Base-by-base conservation (phyloP, 2,329 filamentous ascomycete species). In the Cercospora janseana region DNA sequence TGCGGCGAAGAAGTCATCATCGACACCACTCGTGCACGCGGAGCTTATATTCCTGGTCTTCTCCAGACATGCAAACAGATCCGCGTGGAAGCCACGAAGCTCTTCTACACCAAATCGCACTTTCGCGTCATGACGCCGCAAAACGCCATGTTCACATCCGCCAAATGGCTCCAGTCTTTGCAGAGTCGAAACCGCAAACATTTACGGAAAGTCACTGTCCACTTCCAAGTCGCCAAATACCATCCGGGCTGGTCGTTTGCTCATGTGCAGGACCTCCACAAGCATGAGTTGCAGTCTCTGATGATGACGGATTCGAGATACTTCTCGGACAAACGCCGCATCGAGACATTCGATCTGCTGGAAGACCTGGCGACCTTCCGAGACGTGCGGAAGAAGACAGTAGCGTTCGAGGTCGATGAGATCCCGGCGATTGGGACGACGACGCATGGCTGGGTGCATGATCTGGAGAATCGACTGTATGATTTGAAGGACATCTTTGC, bases 41-140 rank as follows among this genome's bases (percentile, higher is more conserved):
- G 41, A 20, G 29, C 35, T 10, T 43, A 26, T 35, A 46, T 29
- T 21, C 42, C 42, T 4, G 31, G 51, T 18, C 26, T 50, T 6
- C 37, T 50, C 27, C 41, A 31, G n/a, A 49, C 47, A 24, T 54
- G 51, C 29, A 44, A 38, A 29, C 51, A 54, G 21, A 42, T 44
- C 3, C 46, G 46, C n/a, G 41, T 24, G 27, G 51, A 54, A 27
- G 47, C 51, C 9, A 37, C 46, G 12, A 46, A 47, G 13, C 34
- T 46, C 4, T 51, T 51, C 34, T 54, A 38, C 47, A 21, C 16
- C 20, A 31, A 42, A 23, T 47, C 37, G 23, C 38, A 31, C 15
- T 54, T 54, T 16, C 26, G 27, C 2, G 44, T 54, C 18, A 42
- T n/a, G 10, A 37, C 41, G 1, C n/a, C 34, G 4, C 24, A 46